A percentile compares a stretch with the other conserved stretches of the same genome.
phyloP scores from a whole-genome alignment of 163 green algal genomes.

The Chlorella variabilis region DNA sequence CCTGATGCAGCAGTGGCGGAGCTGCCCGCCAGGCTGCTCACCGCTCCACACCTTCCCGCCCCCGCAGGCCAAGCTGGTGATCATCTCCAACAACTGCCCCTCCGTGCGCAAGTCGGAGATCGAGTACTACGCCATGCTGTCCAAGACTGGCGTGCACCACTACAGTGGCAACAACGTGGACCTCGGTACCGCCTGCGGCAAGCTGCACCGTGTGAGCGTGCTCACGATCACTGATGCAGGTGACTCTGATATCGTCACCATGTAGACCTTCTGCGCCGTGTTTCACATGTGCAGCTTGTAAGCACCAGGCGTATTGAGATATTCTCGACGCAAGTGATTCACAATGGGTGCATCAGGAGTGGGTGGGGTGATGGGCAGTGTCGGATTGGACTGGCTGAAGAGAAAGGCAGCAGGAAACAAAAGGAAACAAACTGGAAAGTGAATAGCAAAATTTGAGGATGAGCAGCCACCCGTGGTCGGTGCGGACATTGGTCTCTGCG shows the following conservation, averaged over 20 bases:
- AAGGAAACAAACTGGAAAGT: neutral
- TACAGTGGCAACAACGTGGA: conserved; percentile 99
- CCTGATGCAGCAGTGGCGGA: too few relatives aligned
- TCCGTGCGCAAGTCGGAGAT: conserved; percentile 97
- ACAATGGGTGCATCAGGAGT: too few relatives aligned
- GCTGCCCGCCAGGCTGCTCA: too few relatives aligned
- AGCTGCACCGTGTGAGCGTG: conserved; percentile 93
- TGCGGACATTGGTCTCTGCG: too few relatives aligned
- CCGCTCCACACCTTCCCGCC: too few relatives aligned
- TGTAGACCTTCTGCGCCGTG: too few relatives aligned
- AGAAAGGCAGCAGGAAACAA: neutral
- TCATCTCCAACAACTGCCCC: conserved; percentile 98
- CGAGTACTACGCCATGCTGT: conserved; percentile 99
- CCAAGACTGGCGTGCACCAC: conserved; percentile 90
- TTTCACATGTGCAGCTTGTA: too few relatives aligned
- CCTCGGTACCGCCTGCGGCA: conserved; percentile 97
- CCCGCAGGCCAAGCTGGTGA: conserved; percentile 93
- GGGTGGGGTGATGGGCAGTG: too few relatives aligned
- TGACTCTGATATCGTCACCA: neutral
- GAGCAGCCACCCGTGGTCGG: neutral
- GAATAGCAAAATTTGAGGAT: neutral
- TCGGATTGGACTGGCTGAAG: neutral
- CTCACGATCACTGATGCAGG: conserved; percentile 96
- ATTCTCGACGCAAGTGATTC: too few relatives aligned
- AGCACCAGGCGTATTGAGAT: too few relatives aligned